Evolutionary conservation across 1,284 basidiomycete genomes (phyloP), one percentile per base, ranked within the genome.

Genomic region (Ustilago trichophora): DNA sequence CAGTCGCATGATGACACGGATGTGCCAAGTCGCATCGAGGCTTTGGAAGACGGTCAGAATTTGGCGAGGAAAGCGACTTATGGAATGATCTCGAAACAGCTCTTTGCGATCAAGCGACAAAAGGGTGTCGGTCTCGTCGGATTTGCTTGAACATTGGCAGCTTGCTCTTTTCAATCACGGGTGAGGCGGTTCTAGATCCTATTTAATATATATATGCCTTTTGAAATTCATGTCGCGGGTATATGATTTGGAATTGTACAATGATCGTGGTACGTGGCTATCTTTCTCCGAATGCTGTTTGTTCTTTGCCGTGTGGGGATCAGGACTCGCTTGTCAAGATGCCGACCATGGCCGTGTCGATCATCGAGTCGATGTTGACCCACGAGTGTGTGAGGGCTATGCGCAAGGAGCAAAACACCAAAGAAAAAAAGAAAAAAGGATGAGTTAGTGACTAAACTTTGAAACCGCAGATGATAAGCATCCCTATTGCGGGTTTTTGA

Each of bases 301-400:
- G n/a, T n/a, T n/a, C n/a, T n/a, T n/a, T n/a, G n/a, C n/a, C n/a
- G n/a, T n/a, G n/a, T n/a, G n/a, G n/a, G n/a, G n/a, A n/a, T n/a
- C n/a, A n/a, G n/a, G n/a, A 43, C 21, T 69, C 59, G 48, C 38
- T 48, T 5, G 52, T 56, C 22, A 96, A 84, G 70, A 96, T 90
- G 13, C 95, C 95, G 41, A 98, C 89, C 58, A 96, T 84, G 80
- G 92, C 95, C 34, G 88, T 86, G 80, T 96, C 93, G 35, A 98
- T 85, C 90, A 98, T 94, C 71, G 90, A 90, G 59, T 98, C 94
- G 19, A 88, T 86, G 75, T 93, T 97, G 25, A 98, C 93, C 95
- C 94, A 98, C 7, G 88, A 89, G 75, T 91, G 90, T 31, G 79
- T 81, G n/a, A 77, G 66, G 42, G 76, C 77, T 78, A 45, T 9